phyloP scores from a whole-genome alignment of 352 stramenopile genomes.

The Phytophthora macrochlamydospora region DNA sequence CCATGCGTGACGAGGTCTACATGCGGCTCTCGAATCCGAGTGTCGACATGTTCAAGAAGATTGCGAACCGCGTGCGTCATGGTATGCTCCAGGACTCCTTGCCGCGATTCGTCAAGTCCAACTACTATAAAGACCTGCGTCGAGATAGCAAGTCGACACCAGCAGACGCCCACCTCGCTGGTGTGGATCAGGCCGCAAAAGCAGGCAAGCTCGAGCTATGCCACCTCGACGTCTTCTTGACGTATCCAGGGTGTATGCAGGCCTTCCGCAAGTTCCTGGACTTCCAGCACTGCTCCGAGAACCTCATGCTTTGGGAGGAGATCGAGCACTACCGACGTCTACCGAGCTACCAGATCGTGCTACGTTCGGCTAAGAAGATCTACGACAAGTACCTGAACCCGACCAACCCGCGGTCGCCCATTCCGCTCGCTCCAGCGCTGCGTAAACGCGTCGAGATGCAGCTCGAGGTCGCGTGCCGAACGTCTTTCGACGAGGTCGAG shows the following conservation, averaged over 20 bases:
- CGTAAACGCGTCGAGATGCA: constrained; percentile 52
- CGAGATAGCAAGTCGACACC: constrained; percentile 46
- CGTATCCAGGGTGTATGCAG: constrained; percentile 67
- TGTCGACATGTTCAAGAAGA: constrained; percentile 89
- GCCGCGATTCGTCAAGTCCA: constrained; percentile 77
- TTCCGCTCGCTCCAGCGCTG: constrained; percentile 56
- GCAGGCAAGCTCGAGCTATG: constrained; percentile 73
- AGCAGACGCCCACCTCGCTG: constrained; percentile 54
- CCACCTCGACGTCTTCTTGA: constrained; percentile 77
- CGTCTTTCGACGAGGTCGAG: constrained; percentile 79
- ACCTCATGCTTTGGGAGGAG: constrained; percentile 87
- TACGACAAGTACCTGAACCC: constrained; percentile 87
- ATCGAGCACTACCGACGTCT: constrained; percentile 83
- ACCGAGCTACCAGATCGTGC: constrained; percentile 84
- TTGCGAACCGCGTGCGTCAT: constrained; percentile 60
- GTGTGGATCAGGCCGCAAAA: constrained; percentile 69
- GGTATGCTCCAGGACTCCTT: constrained; percentile 84
- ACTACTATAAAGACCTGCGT: constrained; percentile 70
- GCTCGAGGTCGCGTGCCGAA: constrained; percentile 67
- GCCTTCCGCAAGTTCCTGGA: constrained; percentile 78
- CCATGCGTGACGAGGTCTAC: constrained; percentile 82
- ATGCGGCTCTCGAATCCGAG: constrained; percentile 65
- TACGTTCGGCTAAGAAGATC: constrained; percentile 84
- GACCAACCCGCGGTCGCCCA: constrained; percentile 52
- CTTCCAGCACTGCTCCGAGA: constrained; percentile 79